A percentile compares a stretch with the other conserved stretches of the same genome.
Evolutionary conservation across 345 rosid species (phyloP).

Genomic region (Lepidium aucheri): DNA sequence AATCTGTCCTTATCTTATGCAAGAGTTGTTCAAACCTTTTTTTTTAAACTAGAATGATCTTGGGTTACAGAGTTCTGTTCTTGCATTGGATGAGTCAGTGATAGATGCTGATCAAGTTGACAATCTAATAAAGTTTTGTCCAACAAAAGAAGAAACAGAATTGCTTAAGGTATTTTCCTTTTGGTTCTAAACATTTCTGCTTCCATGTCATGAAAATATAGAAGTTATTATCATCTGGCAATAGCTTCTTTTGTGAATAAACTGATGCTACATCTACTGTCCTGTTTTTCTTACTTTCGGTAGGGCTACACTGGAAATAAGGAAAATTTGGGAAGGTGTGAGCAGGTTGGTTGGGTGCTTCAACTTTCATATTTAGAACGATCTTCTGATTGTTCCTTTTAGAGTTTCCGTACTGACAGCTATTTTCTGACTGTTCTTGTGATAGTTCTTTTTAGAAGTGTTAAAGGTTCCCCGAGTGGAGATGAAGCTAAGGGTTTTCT

Average conservation of each 20-base stretch:
- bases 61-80: constrained; percentile 57
- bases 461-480: constrained; percentile 80
- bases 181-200: not conserved
- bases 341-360: constrained; percentile 42
- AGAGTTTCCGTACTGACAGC: constrained; percentile 7
- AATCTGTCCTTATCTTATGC: not conserved
- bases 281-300: constrained; percentile 12
- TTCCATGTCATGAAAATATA: not conserved
- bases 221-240: not conserved
- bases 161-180: constrained; percentile 46
- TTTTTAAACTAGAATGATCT: constrained; percentile 10
- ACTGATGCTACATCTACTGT: constrained; percentile 11
- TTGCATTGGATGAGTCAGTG: constrained; percentile 65
- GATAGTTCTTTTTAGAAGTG: constrained; percentile 70
- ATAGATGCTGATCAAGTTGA: constrained; percentile 80
- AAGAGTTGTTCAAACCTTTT: constrained; percentile 13
- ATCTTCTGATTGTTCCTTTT: not conserved
- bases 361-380: constrained; percentile 2
- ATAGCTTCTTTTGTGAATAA: not conserved
- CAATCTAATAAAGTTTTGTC: constrained; percentile 74
- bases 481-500: constrained; percentile 74
- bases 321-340: constrained; percentile 76
- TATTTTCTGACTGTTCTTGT: constrained; percentile 17
- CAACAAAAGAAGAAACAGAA: constrained; percentile 81
- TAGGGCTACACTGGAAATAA: constrained; percentile 59